Conservation (phyloP, 768 basidiomycete genomes). For the Kwoniella europaea region DNA sequence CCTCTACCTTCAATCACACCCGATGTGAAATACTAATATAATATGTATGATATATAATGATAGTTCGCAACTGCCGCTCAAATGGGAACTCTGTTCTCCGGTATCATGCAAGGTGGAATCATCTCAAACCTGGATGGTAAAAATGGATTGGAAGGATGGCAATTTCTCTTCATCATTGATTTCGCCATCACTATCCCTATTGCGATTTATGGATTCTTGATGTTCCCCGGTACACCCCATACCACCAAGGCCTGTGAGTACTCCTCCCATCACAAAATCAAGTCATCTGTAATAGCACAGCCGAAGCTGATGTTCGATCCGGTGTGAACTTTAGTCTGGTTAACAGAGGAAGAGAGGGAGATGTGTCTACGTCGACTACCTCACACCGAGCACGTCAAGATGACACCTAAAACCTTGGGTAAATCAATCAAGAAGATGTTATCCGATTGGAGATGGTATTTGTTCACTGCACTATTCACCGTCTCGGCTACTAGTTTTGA, state of each 20-base stretch:
- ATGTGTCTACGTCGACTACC: conserved; percentile 41
- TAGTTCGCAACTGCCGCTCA: conserved; percentile 60
- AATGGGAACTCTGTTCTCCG: conserved; percentile 42
- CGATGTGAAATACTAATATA: neutral
- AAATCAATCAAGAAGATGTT: conserved; percentile 27
- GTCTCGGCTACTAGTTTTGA: conserved; percentile 39
- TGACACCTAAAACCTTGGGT: conserved; percentile 30
- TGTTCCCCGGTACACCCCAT: conserved; percentile 74
- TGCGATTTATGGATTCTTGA: conserved; percentile 71
- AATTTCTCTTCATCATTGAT: conserved; percentile 38
- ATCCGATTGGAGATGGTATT: conserved; percentile 32
- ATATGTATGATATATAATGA: neutral
- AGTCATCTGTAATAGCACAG: neutral
- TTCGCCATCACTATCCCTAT: conserved; percentile 64
- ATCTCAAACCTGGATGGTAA: conserved; percentile 34
- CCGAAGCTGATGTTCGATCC: neutral
- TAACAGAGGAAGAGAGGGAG: conserved; percentile 62
- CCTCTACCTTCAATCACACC: neutral
- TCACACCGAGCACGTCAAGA: conserved; percentile 22
- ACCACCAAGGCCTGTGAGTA: conserved; percentile 60
- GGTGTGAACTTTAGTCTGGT: conserved; percentile 62
- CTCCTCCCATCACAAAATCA: neutral
- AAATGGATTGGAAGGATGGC: conserved; percentile 35
- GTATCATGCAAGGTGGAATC: conserved; percentile 50
- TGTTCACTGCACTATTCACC: conserved; percentile 39